These are phyloP conservation scores for Collybia nuda DNA, from an alignment of 768 basidiomycete genomes.

Conservation along the genomic window DNA sequence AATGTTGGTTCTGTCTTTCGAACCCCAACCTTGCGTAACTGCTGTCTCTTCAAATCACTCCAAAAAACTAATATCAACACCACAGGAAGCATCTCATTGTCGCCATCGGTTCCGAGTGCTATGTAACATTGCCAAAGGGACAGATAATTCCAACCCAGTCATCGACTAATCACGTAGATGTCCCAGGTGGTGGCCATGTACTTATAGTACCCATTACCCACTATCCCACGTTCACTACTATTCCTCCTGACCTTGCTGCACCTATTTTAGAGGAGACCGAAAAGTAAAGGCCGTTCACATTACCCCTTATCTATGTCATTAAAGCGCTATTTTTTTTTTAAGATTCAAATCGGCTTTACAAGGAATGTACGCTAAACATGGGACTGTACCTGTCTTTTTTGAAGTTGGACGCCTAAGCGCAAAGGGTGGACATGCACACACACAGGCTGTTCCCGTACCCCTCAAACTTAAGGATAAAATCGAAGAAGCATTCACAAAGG, in stretches of 20 bases:
- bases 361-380: slow-evolving; percentile 69
- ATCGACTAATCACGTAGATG: slow-evolving; percentile 42
- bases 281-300: slow-evolving; percentile 38
- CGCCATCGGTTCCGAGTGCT: slow-evolving; percentile 90
- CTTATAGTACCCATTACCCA: slow-evolving; percentile 94
- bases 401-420: slow-evolving; percentile 84
- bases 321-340: slow-evolving; percentile 3
- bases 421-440: slow-evolving; percentile 92
- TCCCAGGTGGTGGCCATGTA: slow-evolving; percentile 96
- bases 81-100: slow-evolving; percentile 92
- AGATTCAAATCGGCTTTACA: slow-evolving; percentile 82
- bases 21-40: slow-evolving; percentile 86
- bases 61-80: slow-evolving; percentile 9
- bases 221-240: slow-evolving; percentile 82
- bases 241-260: slow-evolving; percentile 73
- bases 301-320: slow-evolving; percentile 5
- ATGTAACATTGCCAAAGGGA: slow-evolving; percentile 95
- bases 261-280: slow-evolving; percentile 83
- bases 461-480: slow-evolving; percentile 58
- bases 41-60: not conserved
- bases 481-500: slow-evolving; percentile 68
- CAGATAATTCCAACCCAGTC: slow-evolving; percentile 86
- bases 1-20: slow-evolving; percentile 98
- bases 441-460: slow-evolving; percentile 85
- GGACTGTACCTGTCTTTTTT: slow-evolving; percentile 71